Conservation (phyloP, 176 grass and related monocot species). For the Chloris gayana region DNA sequence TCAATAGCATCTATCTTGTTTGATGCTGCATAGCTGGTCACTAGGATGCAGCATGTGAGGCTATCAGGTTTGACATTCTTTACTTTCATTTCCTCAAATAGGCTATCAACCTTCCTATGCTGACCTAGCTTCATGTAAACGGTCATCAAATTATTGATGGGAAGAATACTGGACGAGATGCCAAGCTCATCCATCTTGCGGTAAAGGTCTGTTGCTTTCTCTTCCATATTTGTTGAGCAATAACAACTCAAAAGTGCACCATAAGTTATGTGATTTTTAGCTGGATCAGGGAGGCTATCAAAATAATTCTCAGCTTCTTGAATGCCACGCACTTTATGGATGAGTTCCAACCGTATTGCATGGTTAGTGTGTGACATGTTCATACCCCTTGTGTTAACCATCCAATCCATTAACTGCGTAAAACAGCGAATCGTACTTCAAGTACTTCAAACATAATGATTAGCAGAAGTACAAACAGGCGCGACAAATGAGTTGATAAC, state of each 20-base stretch:
- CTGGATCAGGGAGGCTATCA: constrained; percentile 51
- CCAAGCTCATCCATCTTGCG: constrained; percentile 56
- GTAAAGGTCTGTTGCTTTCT: constrained; percentile 64
- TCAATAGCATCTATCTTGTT: constrained; percentile 62
- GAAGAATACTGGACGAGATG: constrained; percentile 24
- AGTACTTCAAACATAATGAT: constrained; percentile 16
- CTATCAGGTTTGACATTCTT: constrained; percentile 57
- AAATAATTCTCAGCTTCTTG: constrained; percentile 77
- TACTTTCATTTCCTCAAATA: constrained; percentile 77
- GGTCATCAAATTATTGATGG: constrained; percentile 71
- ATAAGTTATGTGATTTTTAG: constrained; percentile 59
- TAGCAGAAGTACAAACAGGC: constrained; percentile 25
- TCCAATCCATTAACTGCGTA: constrained; percentile 76
- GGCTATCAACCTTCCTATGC: constrained; percentile 48
- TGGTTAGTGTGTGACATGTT: constrained; percentile 62
- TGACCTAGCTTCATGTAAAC: constrained; percentile 64
- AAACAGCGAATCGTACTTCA: not conserved
- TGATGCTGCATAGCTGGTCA: constrained; percentile 63
- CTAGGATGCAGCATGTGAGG: constrained; percentile 71
- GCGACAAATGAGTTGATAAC: constrained; percentile 15
- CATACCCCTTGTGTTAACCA: constrained; percentile 57
- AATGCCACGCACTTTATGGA: constrained; percentile 61
- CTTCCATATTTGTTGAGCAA: constrained; percentile 51
- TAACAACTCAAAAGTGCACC: constrained; percentile 69
- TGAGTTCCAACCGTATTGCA: constrained; percentile 69